Evolutionary conservation across 2,329 filamentous ascomycete species (phyloP).

Genomic region (Aureobasidium sp.): DNA sequence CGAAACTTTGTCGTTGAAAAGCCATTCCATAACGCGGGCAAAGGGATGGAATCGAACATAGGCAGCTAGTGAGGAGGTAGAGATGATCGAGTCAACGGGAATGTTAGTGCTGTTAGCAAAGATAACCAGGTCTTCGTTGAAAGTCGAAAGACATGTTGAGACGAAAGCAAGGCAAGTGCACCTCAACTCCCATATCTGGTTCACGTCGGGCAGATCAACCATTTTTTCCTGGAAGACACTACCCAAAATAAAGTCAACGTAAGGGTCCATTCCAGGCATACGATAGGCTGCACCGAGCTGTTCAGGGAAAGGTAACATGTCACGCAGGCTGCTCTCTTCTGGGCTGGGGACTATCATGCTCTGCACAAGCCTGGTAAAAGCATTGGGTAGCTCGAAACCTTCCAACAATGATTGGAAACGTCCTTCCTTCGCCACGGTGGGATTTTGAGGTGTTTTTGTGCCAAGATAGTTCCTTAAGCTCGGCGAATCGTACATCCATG

Average conservation of each 20-base stretch:
- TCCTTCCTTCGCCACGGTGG: conserved; percentile 10
- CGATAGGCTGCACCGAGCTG: conserved; percentile 70
- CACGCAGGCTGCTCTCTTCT: conserved; percentile 56
- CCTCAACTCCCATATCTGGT: conserved; percentile 66
- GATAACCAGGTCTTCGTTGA: conserved; percentile 89
- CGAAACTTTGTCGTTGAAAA: conserved; percentile 89
- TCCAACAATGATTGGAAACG: conserved; percentile 61
- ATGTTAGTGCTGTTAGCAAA: conserved; percentile 74
- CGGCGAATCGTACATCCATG: conserved; percentile 59
- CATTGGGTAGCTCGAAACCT: conserved; percentile 77
- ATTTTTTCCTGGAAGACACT: conserved; percentile 47
- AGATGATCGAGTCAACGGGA: conserved; percentile 66
- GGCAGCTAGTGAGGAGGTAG: conserved; percentile 63
- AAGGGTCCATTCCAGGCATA: conserved; percentile 80
- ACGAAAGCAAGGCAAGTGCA: conserved; percentile 81
- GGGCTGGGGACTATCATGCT: conserved; percentile 61
- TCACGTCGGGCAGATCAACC: conserved; percentile 56
- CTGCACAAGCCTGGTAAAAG: conserved; percentile 72
- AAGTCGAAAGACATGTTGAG: conserved; percentile 67
- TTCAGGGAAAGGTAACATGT: conserved; percentile 80
- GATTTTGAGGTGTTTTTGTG: conserved; percentile 5
- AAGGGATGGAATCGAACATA: conserved; percentile 91
- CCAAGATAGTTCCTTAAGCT: conserved; percentile 7
- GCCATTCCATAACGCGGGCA: conserved; percentile 91
- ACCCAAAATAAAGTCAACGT: conserved; percentile 84